phyloP scores from a whole-genome alignment of 2,329 filamentous ascomycete genomes.

The Aspergillus arachidicola region DNA sequence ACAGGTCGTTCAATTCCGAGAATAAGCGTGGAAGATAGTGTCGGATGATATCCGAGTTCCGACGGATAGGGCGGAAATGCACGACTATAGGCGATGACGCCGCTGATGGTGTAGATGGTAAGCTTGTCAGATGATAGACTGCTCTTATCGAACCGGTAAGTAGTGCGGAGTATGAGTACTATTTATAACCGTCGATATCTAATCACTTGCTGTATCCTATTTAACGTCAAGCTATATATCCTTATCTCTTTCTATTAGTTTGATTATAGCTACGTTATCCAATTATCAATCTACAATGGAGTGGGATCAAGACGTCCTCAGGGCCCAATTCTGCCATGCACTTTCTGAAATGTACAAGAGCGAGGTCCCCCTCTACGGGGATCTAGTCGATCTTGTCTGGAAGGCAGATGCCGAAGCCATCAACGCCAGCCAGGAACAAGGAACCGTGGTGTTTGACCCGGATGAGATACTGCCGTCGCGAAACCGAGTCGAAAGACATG shows the following conservation, averaged over 20 bases:
- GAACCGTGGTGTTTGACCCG: constrained; percentile 17
- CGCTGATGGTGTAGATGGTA: background rate
- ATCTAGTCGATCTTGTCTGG: constrained; percentile 34
- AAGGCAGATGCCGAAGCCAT: constrained; percentile 29
- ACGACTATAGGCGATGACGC: background rate
- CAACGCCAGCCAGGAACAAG: constrained; percentile 12
- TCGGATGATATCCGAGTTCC: background rate
- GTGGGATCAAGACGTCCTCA: constrained; percentile 27
- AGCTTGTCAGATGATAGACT: background rate
- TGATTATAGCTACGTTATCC: background rate
- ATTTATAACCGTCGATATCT: background rate
- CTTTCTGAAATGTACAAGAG: constrained; percentile 40
- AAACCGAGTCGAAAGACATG: constrained; percentile 43
- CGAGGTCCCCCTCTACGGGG: constrained; percentile 38
- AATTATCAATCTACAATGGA: constrained; percentile 10
- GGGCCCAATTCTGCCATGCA: constrained; percentile 33
- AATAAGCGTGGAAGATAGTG: background rate
- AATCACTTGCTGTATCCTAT: background rate
- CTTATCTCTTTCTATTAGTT: background rate
- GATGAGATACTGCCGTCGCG: constrained; percentile 26
- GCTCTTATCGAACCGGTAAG: background rate
- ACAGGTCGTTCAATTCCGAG: background rate
- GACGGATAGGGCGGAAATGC: background rate
- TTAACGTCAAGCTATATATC: background rate
- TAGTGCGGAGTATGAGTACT: background rate